phyloP scores from a whole-genome alignment of 345 rosid species.

The Limnanthes douglasii region DNA sequence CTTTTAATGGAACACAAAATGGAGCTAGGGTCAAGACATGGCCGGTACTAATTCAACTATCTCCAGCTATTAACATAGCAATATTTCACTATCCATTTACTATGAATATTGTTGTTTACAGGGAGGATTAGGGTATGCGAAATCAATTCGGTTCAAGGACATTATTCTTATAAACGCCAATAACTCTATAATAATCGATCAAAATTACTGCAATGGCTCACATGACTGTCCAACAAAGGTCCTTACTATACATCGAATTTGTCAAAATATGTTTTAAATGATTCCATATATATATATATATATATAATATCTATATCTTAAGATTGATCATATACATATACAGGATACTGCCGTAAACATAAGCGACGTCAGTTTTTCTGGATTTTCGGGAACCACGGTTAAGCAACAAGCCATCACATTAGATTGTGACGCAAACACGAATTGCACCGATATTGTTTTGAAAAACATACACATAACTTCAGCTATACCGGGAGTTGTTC shows the following conservation, averaged over 20 bases:
- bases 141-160: neutral
- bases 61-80: neutral
- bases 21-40: constrained; percentile 55
- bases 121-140: constrained; percentile 14
- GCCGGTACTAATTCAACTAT: constrained; percentile 18
- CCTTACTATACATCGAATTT: no score
- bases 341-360: constrained; percentile 13
- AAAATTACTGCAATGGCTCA: neutral
- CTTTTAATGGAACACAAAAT: constrained; percentile 16
- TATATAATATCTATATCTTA: no score
- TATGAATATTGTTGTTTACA: neutral
- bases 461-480: constrained; percentile 7
- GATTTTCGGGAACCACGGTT: constrained; percentile 5
- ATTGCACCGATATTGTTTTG: constrained; percentile 7
- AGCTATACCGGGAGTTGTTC: no score
- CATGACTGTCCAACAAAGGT: no score
- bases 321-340: neutral
- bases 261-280: no score
- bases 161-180: constrained; percentile 4
- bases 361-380: constrained; percentile 8
- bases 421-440: constrained; percentile 6
- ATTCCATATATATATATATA: no score
- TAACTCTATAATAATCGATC: constrained; percentile 10
- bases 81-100: neutral
- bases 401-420: constrained; percentile 2